These are phyloP conservation scores for Boletus rex-veris DNA, from an alignment of 768 basidiomycete genomes.

Conservation along the genomic window DNA sequence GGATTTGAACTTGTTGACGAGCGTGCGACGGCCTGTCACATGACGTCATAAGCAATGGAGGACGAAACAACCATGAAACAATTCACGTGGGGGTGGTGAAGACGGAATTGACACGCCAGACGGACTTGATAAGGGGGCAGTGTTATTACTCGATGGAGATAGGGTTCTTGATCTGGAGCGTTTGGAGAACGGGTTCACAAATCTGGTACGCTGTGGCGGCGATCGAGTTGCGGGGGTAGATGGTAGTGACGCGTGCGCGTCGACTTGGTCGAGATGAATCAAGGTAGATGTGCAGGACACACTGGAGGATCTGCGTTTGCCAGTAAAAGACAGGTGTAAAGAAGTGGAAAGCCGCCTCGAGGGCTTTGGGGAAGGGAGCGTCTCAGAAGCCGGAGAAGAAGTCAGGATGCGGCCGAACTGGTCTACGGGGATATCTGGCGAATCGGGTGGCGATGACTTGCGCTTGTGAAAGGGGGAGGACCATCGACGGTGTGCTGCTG, in stretches of 20 bases:
- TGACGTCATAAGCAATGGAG: neutral
- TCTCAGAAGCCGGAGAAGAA: neutral
- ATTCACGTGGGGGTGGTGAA: neutral
- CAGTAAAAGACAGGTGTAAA: conserved; percentile 6
- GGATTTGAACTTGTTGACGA: conserved; percentile 22
- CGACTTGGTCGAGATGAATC: neutral
- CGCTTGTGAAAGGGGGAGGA: conserved; percentile 4
- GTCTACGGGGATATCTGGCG: neutral
- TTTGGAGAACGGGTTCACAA: conserved; percentile 17
- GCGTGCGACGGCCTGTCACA: conserved; percentile 5
- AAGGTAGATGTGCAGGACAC: neutral
- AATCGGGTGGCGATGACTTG: neutral
- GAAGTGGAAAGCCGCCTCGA: neutral
- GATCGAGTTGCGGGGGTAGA: neutral
- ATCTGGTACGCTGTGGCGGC: conserved; percentile 10
- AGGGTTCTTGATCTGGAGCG: conserved; percentile 14
- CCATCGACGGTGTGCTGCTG: neutral
- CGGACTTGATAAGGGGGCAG: neutral
- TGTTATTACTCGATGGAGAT: conserved; percentile 15
- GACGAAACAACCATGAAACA: neutral
- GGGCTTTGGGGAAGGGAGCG: neutral
- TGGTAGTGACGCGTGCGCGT: neutral
- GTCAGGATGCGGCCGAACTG: conserved; percentile 4
- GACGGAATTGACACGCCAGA: neutral
- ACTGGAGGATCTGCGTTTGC: conserved; percentile 8